Percentiles rank a stretch among this genome's conserved stretches.
phyloP scores from a whole-genome alignment of 352 stramenopile genomes.

The Pythium brassicae region DNA sequence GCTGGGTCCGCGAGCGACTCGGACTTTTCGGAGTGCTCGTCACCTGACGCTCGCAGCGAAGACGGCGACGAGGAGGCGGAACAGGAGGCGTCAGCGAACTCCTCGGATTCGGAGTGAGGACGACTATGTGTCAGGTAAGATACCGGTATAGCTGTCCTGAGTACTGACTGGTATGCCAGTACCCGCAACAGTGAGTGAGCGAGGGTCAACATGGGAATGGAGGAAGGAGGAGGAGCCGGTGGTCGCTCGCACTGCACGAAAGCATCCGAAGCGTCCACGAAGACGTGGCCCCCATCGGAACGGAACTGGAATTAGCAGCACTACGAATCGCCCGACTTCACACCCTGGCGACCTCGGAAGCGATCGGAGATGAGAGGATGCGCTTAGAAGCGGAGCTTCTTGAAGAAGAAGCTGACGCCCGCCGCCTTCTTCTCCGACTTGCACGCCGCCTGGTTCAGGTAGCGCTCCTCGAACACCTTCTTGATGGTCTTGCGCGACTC shows the following conservation, averaged over 20 bases:
- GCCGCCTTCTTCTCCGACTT: constrained; percentile 98
- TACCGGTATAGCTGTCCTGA: no score
- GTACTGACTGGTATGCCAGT: no score
- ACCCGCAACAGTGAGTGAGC: no score
- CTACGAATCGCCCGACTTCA: neutral
- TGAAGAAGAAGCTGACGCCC: constrained; percentile 98
- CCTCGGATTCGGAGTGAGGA: no score
- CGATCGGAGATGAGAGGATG: neutral
- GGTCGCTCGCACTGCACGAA: no score
- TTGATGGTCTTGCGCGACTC: constrained; percentile 98
- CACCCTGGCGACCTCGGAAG: neutral
- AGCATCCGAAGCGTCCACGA: no score
- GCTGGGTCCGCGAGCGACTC: constrained; percentile 21
- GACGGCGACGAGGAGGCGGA: neutral
- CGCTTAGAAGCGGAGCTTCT: constrained; percentile 99
- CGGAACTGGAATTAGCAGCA: constrained; percentile 1
- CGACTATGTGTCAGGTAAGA: no score
- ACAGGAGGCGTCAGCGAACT: neutral
- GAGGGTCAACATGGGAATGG: no score
- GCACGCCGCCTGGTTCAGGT: constrained; percentile 93
- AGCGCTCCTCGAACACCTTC: constrained; percentile 99
- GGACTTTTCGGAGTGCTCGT: constrained; percentile 8
- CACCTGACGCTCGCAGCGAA: neutral
- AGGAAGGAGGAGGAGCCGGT: no score
- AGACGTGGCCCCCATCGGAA: no score